Evolutionary conservation across 2,329 filamentous ascomycete genomes (phyloP), one percentile per base, ranked within the genome.

Genomic region (Bertia moriformis): DNA sequence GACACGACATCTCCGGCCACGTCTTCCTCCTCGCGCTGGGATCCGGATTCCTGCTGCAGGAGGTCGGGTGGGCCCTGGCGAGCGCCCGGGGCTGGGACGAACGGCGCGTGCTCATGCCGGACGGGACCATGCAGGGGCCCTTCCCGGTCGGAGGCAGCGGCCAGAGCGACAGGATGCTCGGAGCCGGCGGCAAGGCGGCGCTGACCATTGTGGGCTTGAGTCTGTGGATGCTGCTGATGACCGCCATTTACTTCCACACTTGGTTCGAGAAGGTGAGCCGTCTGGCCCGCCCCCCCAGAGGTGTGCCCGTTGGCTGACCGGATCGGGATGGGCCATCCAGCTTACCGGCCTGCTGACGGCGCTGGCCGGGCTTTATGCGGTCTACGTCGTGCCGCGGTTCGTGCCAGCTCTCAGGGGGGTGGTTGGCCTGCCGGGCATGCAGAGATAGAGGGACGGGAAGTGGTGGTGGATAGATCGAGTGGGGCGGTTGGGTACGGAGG

Each of bases 221-320:
- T 52, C 73, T 79, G 65, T 96, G 91, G 85, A 98, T 98, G 91
- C 60, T 98, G 55, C 67, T 96, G 44, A 98, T 98, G 91, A 98
- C 91, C 30, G 88, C 88, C 2, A 88, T 93, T 29, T 98, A 89
- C 67, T 98, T 98, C 53, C 91, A 98, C 59, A 98, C 91, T 1
- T 96, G 89, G 88, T 79, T 93, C 50, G 91, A 98, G 65, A 98
- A 96, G 80, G 81, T 83, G 50, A 51, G 68, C 55, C 39, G 33
- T 13, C 18, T 17, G 10, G 14, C 20, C n/a, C n/a, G n/a, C n/a
- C n/a, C n/a, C n/a, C n/a, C n/a, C 4, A 27, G 13, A 19, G 19
- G 3, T 19, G 33, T 17, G 4, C 19, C 14, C 4, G 4, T 4
- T n/a, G n/a, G 7, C 15, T 4, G 14, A 27, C 14, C 33, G 12